A percentile compares a stretch with the other conserved stretches of the same genome.
phyloP scores from a whole-genome alignment of 164 flowering plant species.

The Akebia trifoliata region DNA sequence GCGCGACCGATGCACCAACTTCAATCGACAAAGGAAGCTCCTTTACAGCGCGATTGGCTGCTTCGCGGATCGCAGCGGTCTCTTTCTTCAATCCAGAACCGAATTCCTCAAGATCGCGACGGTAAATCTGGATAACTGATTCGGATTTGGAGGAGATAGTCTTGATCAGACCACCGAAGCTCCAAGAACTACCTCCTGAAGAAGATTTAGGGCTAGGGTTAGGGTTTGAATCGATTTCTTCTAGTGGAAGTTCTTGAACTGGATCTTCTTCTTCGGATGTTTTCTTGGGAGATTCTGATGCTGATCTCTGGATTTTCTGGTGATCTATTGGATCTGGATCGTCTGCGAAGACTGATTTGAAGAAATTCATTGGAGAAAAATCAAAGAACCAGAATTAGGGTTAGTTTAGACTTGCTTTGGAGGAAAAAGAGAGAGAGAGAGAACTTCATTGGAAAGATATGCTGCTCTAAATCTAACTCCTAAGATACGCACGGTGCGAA shows the following conservation, averaged over 20 bases:
- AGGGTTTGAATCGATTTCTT: background rate
- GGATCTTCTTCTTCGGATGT: background rate
- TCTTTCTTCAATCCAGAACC: constrained; percentile 62
- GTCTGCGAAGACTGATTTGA: constrained; percentile 74
- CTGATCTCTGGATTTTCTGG: background rate
- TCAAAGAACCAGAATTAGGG: constrained; percentile 1
- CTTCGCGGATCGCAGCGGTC: constrained; percentile 54
- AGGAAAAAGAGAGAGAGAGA: background rate
- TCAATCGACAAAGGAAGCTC: constrained; percentile 69
- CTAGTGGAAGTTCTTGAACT: background rate
- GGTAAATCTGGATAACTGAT: constrained; percentile 57
- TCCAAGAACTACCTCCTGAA: constrained; percentile 26
- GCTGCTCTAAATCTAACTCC: too few relatives aligned
- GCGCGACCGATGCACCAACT: constrained; percentile 67
- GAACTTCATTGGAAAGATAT: too few relatives aligned
- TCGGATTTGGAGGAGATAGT: constrained; percentile 64
- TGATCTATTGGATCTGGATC: constrained; percentile 26
- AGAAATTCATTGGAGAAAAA: constrained; percentile 51
- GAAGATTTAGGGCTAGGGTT: constrained; percentile 20
- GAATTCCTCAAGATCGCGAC: constrained; percentile 73
- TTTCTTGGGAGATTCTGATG: background rate
- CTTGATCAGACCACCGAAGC: constrained; percentile 58
- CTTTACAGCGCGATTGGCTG: constrained; percentile 53
- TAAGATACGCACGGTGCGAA: too few relatives aligned
- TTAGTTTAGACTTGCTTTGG: background rate